A percentile compares a stretch with the other conserved stretches of the same genome.
Evolutionary conservation across 1,284 basidiomycete genomes (phyloP).

Genomic region (Ceratobasidium sp.): DNA sequence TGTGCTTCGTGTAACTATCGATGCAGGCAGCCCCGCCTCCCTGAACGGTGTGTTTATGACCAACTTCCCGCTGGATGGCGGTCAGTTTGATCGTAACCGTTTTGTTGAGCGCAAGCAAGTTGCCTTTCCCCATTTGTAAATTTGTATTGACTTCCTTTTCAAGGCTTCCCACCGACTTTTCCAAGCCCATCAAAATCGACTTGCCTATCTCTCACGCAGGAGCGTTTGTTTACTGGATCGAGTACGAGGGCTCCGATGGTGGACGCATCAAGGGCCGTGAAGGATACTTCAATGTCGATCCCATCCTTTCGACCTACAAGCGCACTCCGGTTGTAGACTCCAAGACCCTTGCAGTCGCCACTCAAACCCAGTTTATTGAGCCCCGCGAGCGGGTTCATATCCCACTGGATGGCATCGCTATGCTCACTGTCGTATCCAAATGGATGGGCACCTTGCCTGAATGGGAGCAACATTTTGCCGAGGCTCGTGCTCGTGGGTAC

Average conservation of each 20-base stretch:
- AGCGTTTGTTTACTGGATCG: slow-evolving; percentile 92
- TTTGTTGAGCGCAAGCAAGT: slow-evolving; percentile 81
- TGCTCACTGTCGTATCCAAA: slow-evolving; percentile 90
- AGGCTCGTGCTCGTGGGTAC: slow-evolving; percentile 87
- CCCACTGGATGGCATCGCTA: slow-evolving; percentile 83
- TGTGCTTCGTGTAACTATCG: slow-evolving; percentile 85
- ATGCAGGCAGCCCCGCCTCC: slow-evolving; percentile 86
- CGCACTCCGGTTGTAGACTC: slow-evolving; percentile 75
- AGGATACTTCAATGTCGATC: slow-evolving; percentile 96
- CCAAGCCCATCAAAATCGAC: slow-evolving; percentile 89
- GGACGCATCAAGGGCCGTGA: slow-evolving; percentile 78
- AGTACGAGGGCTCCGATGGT: slow-evolving; percentile 67
- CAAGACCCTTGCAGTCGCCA: slow-evolving; percentile 55
- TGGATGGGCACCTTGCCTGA: slow-evolving; percentile 88
- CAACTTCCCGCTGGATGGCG: slow-evolving; percentile 93
- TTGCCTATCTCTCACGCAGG: slow-evolving; percentile 94
- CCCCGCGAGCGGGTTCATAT: slow-evolving; percentile 62
- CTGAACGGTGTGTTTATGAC: slow-evolving; percentile 90
- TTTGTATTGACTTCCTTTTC: slow-evolving; percentile 33
- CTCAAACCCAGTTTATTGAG: slow-evolving; percentile 43
- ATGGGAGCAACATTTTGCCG: slow-evolving; percentile 81
- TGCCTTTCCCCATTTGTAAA: neutral
- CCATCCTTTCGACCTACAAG: slow-evolving; percentile 75
- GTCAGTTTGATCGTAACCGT: slow-evolving; percentile 76
- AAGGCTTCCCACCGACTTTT: slow-evolving; percentile 81